Percentiles rank a stretch among this genome's conserved stretches.
Evolutionary conservation across 805 yeast genomes (phyloP).

Genomic region (Sugiyamaella mastotermitis): DNA sequence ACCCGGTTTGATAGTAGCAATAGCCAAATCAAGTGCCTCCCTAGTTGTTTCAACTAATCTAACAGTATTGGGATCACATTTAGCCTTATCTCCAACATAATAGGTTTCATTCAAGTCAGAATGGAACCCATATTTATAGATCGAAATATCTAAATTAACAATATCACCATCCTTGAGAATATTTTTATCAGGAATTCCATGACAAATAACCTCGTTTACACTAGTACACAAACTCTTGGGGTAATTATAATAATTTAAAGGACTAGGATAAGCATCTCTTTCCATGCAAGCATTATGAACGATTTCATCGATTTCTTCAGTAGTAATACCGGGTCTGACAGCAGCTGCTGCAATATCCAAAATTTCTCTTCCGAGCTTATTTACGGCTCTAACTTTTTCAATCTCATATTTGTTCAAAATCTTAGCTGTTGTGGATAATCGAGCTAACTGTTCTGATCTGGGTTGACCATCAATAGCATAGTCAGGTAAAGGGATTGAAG

Average conservation of each 20-base stretch:
- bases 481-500: slow-evolving; percentile 68
- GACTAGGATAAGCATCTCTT: slow-evolving; percentile 89
- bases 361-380: slow-evolving; percentile 76
- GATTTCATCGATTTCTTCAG: slow-evolving; percentile 83
- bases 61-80: slow-evolving; percentile 71
- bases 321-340: slow-evolving; percentile 81
- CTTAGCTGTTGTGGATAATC: slow-evolving; percentile 59
- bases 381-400: slow-evolving; percentile 66
- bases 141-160: slow-evolving; percentile 80
- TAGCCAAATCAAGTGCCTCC: slow-evolving; percentile 80
- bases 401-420: slow-evolving; percentile 63
- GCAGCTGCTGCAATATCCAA: slow-evolving; percentile 82
- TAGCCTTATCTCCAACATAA: slow-evolving; percentile 88
- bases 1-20: slow-evolving; percentile 85
- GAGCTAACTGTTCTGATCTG: slow-evolving; percentile 64
- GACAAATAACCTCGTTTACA: slow-evolving; percentile 92
- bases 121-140: slow-evolving; percentile 84
- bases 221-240: slow-evolving; percentile 93
- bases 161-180: slow-evolving; percentile 90
- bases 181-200: slow-evolving; percentile 92
- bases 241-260: slow-evolving; percentile 87
- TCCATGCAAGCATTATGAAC: slow-evolving; percentile 85
- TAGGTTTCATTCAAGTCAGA: slow-evolving; percentile 95
- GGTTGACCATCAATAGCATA: slow-evolving; percentile 81
- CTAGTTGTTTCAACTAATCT: slow-evolving; percentile 88